These are phyloP conservation scores for Colletotrichum ledebouriae DNA, from an alignment of 2,329 filamentous ascomycete genomes.

Conservation along the genomic window DNA sequence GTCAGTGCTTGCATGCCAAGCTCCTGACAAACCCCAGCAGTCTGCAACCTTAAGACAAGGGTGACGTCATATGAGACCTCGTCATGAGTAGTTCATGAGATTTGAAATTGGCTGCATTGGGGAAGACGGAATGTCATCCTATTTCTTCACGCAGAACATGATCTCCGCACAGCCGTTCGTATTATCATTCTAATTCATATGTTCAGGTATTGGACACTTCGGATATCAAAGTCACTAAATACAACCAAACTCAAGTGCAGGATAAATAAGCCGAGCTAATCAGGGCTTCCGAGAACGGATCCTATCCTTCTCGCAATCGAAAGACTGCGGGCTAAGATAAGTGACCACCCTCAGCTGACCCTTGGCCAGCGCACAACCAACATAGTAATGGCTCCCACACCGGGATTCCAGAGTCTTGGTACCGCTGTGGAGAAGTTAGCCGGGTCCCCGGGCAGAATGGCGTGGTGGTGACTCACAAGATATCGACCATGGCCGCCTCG, in stretches of 20 bases:
- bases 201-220: too few relatives aligned
- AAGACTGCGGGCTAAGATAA: slow-evolving; percentile 38
- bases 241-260: background rate
- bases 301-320: slow-evolving; percentile 35
- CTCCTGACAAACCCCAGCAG: background rate
- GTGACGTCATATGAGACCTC: background rate
- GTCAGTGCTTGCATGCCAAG: slow-evolving; percentile 15
- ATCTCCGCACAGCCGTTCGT: too few relatives aligned
- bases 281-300: slow-evolving; percentile 11
- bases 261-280: background rate
- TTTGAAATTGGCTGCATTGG: too few relatives aligned
- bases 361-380: slow-evolving; percentile 35
- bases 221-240: background rate
- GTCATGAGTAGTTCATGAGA: too few relatives aligned
- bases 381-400: slow-evolving; percentile 39
- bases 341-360: slow-evolving; percentile 38
- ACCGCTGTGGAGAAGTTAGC: slow-evolving; percentile 21
- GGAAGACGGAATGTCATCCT: too few relatives aligned
- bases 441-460: background rate
- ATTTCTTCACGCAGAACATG: too few relatives aligned
- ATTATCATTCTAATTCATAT: too few relatives aligned
- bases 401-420: slow-evolving; percentile 33
- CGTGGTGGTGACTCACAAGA: slow-evolving; percentile 26
- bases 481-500: slow-evolving; percentile 33
- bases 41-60: background rate